These are phyloP conservation scores for Colletotrichum higginsianum DNA, from an alignment of 2,329 filamentous ascomycete species.

Conservation along the genomic window DNA sequence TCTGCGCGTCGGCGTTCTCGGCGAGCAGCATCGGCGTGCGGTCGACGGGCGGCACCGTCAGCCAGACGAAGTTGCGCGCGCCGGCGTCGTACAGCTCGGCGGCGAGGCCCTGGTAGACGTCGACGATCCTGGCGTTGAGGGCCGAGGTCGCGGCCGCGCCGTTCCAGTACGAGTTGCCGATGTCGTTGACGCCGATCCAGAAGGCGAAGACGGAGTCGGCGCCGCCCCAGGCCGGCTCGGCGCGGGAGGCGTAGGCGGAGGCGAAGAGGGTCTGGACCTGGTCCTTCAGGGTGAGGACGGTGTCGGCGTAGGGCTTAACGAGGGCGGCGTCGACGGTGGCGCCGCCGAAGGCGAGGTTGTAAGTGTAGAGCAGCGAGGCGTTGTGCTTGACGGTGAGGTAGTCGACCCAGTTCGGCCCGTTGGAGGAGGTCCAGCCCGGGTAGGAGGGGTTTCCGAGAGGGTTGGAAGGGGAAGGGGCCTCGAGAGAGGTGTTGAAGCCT, in stretches of 20 bases:
- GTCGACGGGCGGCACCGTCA: conserved; percentile 73
- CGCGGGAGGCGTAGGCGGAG: conserved; percentile 53
- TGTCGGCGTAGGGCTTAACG: conserved; percentile 64
- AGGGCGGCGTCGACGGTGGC: conserved; percentile 67
- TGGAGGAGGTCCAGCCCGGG: conserved; percentile 64
- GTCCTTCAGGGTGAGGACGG: conserved; percentile 64
- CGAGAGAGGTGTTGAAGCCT: conserved; percentile 67
- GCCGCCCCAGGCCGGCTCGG: conserved; percentile 52
- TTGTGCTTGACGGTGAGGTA: conserved; percentile 64
- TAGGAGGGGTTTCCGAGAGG: conserved; percentile 75
- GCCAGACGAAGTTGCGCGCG: conserved; percentile 70
- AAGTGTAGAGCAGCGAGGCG: conserved; percentile 60
- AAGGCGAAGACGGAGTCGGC: conserved; percentile 60
- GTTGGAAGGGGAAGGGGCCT: conserved; percentile 67
- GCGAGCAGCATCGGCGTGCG: conserved; percentile 63
- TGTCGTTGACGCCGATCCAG: conserved; percentile 71
- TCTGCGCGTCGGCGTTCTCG: conserved; percentile 53
- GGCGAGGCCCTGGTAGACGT: conserved; percentile 58
- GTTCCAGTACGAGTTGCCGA: conserved; percentile 63
- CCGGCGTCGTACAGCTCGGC: conserved; percentile 66
- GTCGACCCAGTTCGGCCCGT: conserved; percentile 68
- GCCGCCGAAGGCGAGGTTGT: conserved; percentile 69
- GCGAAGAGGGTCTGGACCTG: conserved; percentile 57
- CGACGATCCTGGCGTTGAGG: conserved; percentile 58
- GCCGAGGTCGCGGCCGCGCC: conserved; percentile 48